Evolutionary conservation across 225 moss, liverwort and hornwort species (phyloP).

Genomic region (Asterella californica): DNA sequence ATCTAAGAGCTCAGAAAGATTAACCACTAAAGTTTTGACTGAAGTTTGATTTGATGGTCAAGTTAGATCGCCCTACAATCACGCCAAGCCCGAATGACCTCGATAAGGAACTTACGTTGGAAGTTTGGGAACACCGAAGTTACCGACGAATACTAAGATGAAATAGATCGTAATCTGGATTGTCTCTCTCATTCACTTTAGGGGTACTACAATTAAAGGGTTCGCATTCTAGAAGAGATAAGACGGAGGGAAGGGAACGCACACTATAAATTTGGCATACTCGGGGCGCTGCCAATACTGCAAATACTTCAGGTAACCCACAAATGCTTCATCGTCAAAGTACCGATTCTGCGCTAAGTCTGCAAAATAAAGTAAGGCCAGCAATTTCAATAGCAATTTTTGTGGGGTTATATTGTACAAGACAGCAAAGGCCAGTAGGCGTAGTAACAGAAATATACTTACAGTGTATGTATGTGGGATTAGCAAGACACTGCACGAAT

Average conservation of each 20-base stretch:
- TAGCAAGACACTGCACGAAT: constrained; percentile 89
- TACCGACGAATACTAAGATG: neutral
- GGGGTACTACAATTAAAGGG: no score
- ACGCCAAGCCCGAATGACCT: no score
- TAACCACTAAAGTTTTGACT: no score
- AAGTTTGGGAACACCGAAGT: neutral
- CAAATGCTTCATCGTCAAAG: constrained; percentile 87
- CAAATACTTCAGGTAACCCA: constrained; percentile 84
- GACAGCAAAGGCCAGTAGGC: no score
- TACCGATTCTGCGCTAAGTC: constrained; percentile 95
- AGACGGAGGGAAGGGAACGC: no score
- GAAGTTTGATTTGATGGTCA: no score
- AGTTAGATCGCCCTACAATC: no score
- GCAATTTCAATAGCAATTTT: neutral
- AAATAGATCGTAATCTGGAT: no score
- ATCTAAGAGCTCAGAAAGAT: no score
- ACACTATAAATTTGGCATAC: constrained; percentile 91
- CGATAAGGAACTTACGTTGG: neutral
- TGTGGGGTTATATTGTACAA: no score
- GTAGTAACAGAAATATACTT: constrained; percentile 19
- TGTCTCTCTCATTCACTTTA: no score
- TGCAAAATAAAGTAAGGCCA: constrained; percentile 24
- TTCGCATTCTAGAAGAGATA: no score
- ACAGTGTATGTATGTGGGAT: constrained; percentile 96
- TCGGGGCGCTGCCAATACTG: constrained; percentile 79